Conservation (phyloP, 306 rosid species). For the Prunus padus region DNA sequence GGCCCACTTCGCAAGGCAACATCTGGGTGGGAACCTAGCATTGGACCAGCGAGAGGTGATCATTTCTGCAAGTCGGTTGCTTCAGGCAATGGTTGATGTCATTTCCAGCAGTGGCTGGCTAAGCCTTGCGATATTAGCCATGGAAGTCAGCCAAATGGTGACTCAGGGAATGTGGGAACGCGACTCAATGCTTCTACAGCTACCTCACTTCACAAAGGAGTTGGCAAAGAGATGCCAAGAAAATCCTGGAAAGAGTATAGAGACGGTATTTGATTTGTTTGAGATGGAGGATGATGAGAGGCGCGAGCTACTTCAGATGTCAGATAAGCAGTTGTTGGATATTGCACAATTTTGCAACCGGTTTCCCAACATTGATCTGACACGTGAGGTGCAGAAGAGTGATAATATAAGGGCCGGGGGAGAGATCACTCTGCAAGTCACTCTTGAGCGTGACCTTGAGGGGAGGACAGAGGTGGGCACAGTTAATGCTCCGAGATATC, state of each 20-base stretch:
- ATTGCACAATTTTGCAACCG: slow-evolving; percentile 80
- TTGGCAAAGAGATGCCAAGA: slow-evolving; percentile 80
- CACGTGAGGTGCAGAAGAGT: slow-evolving; percentile 60
- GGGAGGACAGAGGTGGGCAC: slow-evolving; percentile 67
- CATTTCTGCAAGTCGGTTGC: slow-evolving; percentile 76
- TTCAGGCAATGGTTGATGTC: slow-evolving; percentile 95
- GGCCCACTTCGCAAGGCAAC: slow-evolving; percentile 89
- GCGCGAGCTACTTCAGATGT: slow-evolving; percentile 69
- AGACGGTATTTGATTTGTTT: slow-evolving; percentile 79
- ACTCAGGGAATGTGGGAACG: slow-evolving; percentile 94
- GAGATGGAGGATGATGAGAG: slow-evolving; percentile 93
- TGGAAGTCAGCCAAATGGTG: slow-evolving; percentile 98
- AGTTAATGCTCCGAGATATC: slow-evolving; percentile 74
- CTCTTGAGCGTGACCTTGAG: slow-evolving; percentile 78
- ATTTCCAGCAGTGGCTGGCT: slow-evolving; percentile 95
- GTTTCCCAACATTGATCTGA: slow-evolving; percentile 78
- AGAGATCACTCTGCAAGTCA: slow-evolving; percentile 55
- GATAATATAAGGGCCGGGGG: slow-evolving; percentile 63
- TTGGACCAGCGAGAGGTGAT: slow-evolving; percentile 86
- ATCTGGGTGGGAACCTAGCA: slow-evolving; percentile 73
- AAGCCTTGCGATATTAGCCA: slow-evolving; percentile 72
- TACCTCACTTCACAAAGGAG: slow-evolving; percentile 91
- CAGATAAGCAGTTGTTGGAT: slow-evolving; percentile 69
- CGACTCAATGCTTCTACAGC: slow-evolving; percentile 88
- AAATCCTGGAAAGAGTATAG: slow-evolving; percentile 62